These are phyloP conservation scores for Exophiala aquamarina DNA, from an alignment of 2,329 filamentous ascomycete species.

Conservation along the genomic window DNA sequence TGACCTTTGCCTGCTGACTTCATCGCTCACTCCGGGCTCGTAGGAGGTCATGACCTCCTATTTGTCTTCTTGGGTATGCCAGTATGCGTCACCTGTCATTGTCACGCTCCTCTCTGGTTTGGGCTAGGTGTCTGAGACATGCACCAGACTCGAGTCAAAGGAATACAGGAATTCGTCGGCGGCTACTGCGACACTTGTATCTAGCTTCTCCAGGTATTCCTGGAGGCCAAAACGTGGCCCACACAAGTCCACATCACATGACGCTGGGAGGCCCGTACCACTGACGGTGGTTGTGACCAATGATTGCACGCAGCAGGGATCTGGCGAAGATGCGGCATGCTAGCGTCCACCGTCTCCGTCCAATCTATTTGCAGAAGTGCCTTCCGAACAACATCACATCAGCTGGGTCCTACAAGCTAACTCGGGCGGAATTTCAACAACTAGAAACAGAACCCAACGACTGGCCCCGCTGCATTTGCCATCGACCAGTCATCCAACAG, in stretches of 20 bases:
- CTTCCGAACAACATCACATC: conserved; percentile 22
- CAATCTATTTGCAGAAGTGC: conserved; percentile 24
- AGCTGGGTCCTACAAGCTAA: conserved; percentile 24
- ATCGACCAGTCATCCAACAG: conserved; percentile 20
- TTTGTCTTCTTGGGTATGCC: neutral
- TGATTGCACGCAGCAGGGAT: conserved; percentile 23
- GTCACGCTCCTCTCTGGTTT: conserved; percentile 11
- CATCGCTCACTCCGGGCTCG: neutral
- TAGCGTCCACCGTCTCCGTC: conserved; percentile 8
- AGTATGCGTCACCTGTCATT: neutral
- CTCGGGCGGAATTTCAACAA: conserved; percentile 23
- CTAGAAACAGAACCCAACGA: conserved; percentile 16
- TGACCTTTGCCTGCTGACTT: neutral
- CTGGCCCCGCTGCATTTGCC: conserved; percentile 22
- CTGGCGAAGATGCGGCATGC: conserved; percentile 13
- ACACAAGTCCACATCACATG: conserved; percentile 23
- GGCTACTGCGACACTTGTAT: conserved; percentile 22
- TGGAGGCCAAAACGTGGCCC: neutral
- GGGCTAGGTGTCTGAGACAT: conserved; percentile 17
- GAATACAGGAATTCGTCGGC: conserved; percentile 11
- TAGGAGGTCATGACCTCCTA: neutral
- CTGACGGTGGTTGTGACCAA: conserved; percentile 11
- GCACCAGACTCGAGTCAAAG: conserved; percentile 12
- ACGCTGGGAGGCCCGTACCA: conserved; percentile 11
- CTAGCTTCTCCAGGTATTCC: neutral